Conservation (phyloP, 352 stramenopile species). For the Phytophthora parvispora region DNA sequence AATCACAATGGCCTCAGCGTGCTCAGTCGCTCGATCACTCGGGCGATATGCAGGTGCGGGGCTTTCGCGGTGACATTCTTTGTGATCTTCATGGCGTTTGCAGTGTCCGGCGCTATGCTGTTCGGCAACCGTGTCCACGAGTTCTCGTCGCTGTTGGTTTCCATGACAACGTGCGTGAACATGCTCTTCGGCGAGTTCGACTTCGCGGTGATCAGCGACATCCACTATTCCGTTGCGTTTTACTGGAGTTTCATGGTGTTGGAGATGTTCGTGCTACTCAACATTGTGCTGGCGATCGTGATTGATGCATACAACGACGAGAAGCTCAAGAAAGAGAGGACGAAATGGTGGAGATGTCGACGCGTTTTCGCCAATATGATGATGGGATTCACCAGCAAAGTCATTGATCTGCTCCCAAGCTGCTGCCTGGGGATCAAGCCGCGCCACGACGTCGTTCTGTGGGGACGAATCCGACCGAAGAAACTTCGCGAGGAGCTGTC, state of each 20-base stretch:
- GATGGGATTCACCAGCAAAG: background rate
- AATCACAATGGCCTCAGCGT: slow-evolving; percentile 55
- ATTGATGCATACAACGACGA: slow-evolving; percentile 60
- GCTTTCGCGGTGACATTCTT: background rate
- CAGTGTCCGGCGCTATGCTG: background rate
- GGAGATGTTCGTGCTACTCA: slow-evolving; percentile 67
- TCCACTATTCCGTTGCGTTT: slow-evolving; percentile 57
- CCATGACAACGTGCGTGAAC: slow-evolving; percentile 17
- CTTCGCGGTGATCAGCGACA: slow-evolving; percentile 30
- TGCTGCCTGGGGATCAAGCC: background rate
- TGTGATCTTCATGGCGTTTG: slow-evolving; percentile 1
- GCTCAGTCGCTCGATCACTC: background rate
- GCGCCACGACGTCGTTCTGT: background rate
- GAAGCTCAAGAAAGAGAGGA: slow-evolving; percentile 32
- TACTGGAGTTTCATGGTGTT: slow-evolving; percentile 75
- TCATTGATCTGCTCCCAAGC: background rate
- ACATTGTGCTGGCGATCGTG: slow-evolving; percentile 77
- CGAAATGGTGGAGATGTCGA: slow-evolving; percentile 27
- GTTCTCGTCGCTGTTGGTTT: background rate
- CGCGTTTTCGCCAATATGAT: slow-evolving; percentile 10
- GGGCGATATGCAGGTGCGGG: background rate
- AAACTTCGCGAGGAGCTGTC: background rate
- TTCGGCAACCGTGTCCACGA: slow-evolving; percentile 3
- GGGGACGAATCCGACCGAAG: background rate
- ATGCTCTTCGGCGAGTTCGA: slow-evolving; percentile 74